A percentile compares a stretch with the other conserved stretches of the same genome.
Conservation (phyloP, 441 rosid genomes). For the Gossypium lobatum region DNA sequence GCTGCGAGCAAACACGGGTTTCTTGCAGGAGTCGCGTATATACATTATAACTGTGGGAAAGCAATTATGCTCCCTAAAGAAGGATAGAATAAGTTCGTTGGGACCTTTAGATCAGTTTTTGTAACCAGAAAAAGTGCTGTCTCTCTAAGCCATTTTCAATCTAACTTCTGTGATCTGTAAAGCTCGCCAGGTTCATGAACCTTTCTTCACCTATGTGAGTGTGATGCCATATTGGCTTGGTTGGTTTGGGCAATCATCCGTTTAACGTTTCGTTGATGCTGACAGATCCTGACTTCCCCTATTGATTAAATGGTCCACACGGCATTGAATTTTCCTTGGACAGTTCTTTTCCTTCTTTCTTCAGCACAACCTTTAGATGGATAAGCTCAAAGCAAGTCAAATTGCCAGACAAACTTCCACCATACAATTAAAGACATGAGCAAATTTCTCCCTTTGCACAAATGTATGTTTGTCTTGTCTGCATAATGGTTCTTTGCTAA, state of each 20-base stretch:
- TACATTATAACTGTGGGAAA: not conserved
- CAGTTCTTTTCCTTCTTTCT: not conserved
- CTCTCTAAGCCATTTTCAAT: constrained; percentile 12
- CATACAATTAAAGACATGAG: not conserved
- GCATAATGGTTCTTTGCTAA: not conserved
- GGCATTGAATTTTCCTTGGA: not conserved
- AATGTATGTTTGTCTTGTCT: not conserved
- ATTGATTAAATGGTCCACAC: constrained; percentile 23
- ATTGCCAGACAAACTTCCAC: not conserved
- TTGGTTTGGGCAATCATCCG: not conserved
- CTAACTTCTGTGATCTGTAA: constrained; percentile 21
- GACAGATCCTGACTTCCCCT: constrained; percentile 9
- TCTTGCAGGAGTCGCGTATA: not conserved
- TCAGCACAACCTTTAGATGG: not conserved
- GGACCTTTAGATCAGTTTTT: not conserved
- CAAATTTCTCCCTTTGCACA: not conserved
- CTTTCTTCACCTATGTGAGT: no score
- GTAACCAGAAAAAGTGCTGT: not conserved
- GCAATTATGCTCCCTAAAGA: constrained; percentile 1
- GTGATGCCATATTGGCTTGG: not conserved
- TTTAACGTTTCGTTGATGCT: not conserved
- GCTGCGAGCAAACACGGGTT: not conserved
- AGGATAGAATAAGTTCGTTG: not conserved
- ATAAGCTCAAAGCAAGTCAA: not conserved
- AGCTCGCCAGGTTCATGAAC: constrained; percentile 15